Evolutionary conservation across 2,329 filamentous ascomycete genomes (phyloP).

Genomic region (Harringtonia aguacate): DNA sequence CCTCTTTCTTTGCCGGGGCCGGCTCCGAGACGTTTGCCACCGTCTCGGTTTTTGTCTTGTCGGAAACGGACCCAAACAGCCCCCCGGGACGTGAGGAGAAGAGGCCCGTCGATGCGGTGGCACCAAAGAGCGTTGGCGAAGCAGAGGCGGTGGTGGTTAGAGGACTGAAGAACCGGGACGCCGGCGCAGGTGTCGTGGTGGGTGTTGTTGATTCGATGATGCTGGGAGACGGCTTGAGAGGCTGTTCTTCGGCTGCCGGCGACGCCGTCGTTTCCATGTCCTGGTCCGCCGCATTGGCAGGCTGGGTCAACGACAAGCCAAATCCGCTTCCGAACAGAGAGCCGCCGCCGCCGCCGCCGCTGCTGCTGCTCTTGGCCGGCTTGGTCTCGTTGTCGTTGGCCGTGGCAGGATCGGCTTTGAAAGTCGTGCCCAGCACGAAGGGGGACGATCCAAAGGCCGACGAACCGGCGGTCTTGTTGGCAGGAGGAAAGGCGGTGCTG

Average conservation of each 20-base stretch:
- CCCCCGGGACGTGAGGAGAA: not conserved
- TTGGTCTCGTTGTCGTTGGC: slow-evolving; percentile 48
- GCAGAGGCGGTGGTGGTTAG: slow-evolving; percentile 3
- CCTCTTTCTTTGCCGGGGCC: too few relatives aligned
- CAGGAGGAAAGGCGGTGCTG: slow-evolving; percentile 27
- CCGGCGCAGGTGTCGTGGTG: slow-evolving; percentile 13
- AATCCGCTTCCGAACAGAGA: slow-evolving; percentile 54
- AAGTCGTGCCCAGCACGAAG: slow-evolving; percentile 59
- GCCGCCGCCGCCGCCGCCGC: slow-evolving; percentile 17
- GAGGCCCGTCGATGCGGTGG: not conserved
- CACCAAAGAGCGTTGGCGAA: slow-evolving; percentile 7
- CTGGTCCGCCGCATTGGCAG: slow-evolving; percentile 31
- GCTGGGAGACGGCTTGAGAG: slow-evolving; percentile 13
- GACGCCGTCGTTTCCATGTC: slow-evolving; percentile 36
- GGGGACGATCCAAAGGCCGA: slow-evolving; percentile 37
- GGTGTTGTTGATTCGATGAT: slow-evolving; percentile 14
- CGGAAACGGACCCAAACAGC: not conserved
- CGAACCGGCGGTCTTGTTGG: slow-evolving; percentile 23
- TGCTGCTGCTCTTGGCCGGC: slow-evolving; percentile 18
- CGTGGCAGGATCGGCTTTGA: slow-evolving; percentile 51
- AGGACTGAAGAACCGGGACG: slow-evolving; percentile 13
- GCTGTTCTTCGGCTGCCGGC: slow-evolving; percentile 9
- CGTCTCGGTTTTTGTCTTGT: not conserved
- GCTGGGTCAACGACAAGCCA: slow-evolving; percentile 42
- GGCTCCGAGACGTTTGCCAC: not conserved